Percentiles rank a stretch among this genome's conserved stretches.
Evolutionary conservation across 2,329 filamentous ascomycete species (phyloP).

Genomic region (Plectosphaerella plurivora): DNA sequence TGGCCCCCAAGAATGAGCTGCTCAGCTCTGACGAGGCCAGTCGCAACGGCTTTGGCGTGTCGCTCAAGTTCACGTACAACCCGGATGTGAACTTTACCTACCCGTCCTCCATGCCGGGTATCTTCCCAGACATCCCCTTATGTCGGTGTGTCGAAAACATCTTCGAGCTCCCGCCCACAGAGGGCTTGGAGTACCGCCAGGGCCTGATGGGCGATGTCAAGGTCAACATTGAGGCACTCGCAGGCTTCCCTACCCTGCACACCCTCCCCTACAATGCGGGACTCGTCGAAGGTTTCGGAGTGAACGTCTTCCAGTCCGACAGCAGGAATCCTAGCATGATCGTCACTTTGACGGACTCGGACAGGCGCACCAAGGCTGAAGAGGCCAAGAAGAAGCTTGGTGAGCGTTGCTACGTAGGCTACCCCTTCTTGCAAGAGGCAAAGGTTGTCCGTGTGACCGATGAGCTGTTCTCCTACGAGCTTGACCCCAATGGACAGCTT

Average conservation of each 20-base stretch:
- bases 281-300: slow-evolving; percentile 69
- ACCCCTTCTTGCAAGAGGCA: slow-evolving; percentile 92
- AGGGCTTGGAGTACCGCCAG: slow-evolving; percentile 79
- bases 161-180: slow-evolving; percentile 88
- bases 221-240: slow-evolving; percentile 75
- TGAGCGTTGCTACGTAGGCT: slow-evolving; percentile 83
- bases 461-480: slow-evolving; percentile 83
- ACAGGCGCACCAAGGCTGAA: slow-evolving; percentile 64
- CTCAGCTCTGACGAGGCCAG: slow-evolving; percentile 74
- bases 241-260: slow-evolving; percentile 88
- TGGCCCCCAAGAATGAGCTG: slow-evolving; percentile 76
- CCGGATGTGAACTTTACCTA: slow-evolving; percentile 75
- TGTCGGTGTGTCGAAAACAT: slow-evolving; percentile 95
- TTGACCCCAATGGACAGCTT: slow-evolving; percentile 64
- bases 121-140: slow-evolving; percentile 83
- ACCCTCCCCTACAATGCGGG: slow-evolving; percentile 79
- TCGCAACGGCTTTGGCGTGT: slow-evolving; percentile 87
- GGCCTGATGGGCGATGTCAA: slow-evolving; percentile 82
- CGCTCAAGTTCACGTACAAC: slow-evolving; percentile 88
- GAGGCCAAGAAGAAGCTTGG: slow-evolving; percentile 75
- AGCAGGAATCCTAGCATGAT: slow-evolving; percentile 97
- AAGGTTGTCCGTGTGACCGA: slow-evolving; percentile 87
- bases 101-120: slow-evolving; percentile 78
- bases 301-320: slow-evolving; percentile 93
- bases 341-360: slow-evolving; percentile 74